Percentiles rank a stretch among this genome's conserved stretches.
Evolutionary conservation across 495 filamentous ascomycete species (phyloP).

Genomic region (Tuber calosporum): DNA sequence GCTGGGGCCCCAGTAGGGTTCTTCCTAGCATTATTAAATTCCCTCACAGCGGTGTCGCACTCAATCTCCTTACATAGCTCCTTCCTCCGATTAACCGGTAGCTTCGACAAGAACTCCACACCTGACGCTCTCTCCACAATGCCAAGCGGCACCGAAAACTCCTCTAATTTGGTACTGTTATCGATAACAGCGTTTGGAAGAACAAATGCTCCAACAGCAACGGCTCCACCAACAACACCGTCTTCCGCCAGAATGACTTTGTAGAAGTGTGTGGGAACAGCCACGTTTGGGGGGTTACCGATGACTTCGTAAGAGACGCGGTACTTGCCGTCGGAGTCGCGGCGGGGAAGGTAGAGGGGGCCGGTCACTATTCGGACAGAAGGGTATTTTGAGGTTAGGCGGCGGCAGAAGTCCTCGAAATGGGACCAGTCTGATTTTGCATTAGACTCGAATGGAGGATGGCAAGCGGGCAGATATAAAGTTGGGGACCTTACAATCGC

Average conservation of each 20-base stretch:
- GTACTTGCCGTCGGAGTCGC: slow-evolving; percentile 80
- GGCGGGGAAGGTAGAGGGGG: slow-evolving; percentile 80
- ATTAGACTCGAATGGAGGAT: background rate
- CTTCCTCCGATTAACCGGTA: slow-evolving; percentile 65
- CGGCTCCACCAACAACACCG: slow-evolving; percentile 61
- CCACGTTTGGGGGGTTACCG: slow-evolving; percentile 83
- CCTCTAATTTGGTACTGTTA: slow-evolving; percentile 71
- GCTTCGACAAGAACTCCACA: slow-evolving; percentile 74
- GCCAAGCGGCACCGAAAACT: slow-evolving; percentile 93
- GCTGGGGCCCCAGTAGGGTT: slow-evolving; percentile 4
- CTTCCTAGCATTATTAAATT: slow-evolving; percentile 52
- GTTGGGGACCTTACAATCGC: slow-evolving; percentile 49
- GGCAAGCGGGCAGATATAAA: background rate
- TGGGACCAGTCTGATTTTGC: slow-evolving; percentile 74
- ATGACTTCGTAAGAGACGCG: slow-evolving; percentile 95
- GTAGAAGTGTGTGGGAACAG: slow-evolving; percentile 97
- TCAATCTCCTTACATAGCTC: slow-evolving; percentile 76
- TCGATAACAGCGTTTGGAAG: slow-evolving; percentile 86
- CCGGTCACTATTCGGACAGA: slow-evolving; percentile 87
- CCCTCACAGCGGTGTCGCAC: slow-evolving; percentile 71
- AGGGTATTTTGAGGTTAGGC: slow-evolving; percentile 70
- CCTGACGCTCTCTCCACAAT: slow-evolving; percentile 85
- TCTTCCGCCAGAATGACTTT: slow-evolving; percentile 96
- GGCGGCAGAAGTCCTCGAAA: slow-evolving; percentile 91
- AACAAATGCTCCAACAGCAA: slow-evolving; percentile 89